These are phyloP conservation scores for Theobroma cacao DNA, from an alignment of 345 rosid genomes.

Conservation along the genomic window DNA sequence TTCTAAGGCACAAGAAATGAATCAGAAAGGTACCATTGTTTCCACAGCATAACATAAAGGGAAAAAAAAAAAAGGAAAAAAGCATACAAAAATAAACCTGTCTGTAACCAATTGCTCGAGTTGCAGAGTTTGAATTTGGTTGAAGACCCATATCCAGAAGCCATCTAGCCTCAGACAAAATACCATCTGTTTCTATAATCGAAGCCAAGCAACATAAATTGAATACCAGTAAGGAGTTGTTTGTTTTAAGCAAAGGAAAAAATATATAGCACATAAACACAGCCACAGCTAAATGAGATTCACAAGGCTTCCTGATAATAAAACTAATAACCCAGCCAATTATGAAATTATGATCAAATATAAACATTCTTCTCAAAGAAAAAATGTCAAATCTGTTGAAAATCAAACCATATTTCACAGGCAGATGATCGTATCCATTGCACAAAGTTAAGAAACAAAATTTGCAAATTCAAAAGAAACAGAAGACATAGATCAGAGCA, in stretches of 20 bases:
- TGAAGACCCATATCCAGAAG: constrained; percentile 81
- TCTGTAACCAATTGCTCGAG: constrained; percentile 92
- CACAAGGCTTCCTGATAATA: neutral
- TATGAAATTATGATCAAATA: constrained; percentile 10
- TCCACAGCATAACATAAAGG: neutral
- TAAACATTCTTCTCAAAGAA: neutral
- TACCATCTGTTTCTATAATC: constrained; percentile 48
- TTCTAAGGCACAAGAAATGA: neutral
- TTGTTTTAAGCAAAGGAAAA: neutral
- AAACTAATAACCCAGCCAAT: neutral
- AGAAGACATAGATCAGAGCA: neutral
- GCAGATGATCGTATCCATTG: constrained; percentile 15
- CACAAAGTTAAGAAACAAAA: constrained; percentile 10
- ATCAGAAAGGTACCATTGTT: neutral
- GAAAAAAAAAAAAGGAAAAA: neutral
- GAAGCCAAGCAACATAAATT: constrained; percentile 11
- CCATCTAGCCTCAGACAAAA: constrained; percentile 82
- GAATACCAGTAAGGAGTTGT: neutral
- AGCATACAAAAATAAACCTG: constrained; percentile 29
- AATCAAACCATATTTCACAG: constrained; percentile 49
- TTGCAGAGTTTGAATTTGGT: constrained; percentile 82
- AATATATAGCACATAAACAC: neutral
- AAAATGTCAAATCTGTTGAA: constrained; percentile 37
- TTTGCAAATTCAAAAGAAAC: neutral
- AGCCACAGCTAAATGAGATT: neutral